Percentiles rank a stretch among this genome's conserved stretches.
Evolutionary conservation across 1,139 yeast species (phyloP).

Genomic region (Diutina sp.): DNA sequence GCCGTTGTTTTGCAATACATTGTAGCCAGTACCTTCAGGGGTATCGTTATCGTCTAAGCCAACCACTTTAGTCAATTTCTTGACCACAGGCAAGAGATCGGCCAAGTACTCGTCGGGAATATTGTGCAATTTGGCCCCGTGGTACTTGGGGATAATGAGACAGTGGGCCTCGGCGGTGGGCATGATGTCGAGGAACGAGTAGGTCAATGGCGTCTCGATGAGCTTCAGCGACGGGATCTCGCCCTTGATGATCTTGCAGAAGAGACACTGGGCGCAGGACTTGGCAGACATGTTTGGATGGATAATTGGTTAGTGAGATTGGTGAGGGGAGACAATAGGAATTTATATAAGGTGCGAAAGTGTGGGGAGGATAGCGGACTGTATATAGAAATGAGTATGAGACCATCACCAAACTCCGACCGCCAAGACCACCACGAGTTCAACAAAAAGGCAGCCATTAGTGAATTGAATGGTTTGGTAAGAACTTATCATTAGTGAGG

Average conservation of each 20-base stretch:
- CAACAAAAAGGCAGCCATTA: too few species aligned
- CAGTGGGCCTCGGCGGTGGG: constrained; percentile 87
- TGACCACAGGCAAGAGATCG: constrained; percentile 78
- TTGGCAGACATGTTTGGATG: not conserved
- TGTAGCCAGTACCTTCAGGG: constrained; percentile 74
- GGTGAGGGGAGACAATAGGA: not conserved
- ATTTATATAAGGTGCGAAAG: not conserved
- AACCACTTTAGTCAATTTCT: constrained; percentile 67
- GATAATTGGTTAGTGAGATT: not conserved
- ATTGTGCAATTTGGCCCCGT: constrained; percentile 85
- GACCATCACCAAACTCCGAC: too few species aligned
- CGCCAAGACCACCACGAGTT: too few species aligned
- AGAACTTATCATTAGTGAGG: too few species aligned
- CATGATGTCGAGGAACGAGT: constrained; percentile 83
- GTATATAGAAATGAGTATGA: too few species aligned
- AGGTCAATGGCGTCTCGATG: constrained; percentile 66
- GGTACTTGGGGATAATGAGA: constrained; percentile 79
- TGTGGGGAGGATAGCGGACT: not conserved
- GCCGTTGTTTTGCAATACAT: constrained; percentile 85
- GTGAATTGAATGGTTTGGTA: too few species aligned
- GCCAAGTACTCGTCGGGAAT: constrained; percentile 81
- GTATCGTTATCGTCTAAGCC: constrained; percentile 39
- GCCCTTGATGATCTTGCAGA: constrained; percentile 87
- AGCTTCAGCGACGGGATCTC: constrained; percentile 88
- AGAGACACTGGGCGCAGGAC: constrained; percentile 52